Evolutionary conservation across 345 rosid genomes (phyloP), one percentile per base, ranked within the genome.

Genomic region (Eutrema heterophyllum): DNA sequence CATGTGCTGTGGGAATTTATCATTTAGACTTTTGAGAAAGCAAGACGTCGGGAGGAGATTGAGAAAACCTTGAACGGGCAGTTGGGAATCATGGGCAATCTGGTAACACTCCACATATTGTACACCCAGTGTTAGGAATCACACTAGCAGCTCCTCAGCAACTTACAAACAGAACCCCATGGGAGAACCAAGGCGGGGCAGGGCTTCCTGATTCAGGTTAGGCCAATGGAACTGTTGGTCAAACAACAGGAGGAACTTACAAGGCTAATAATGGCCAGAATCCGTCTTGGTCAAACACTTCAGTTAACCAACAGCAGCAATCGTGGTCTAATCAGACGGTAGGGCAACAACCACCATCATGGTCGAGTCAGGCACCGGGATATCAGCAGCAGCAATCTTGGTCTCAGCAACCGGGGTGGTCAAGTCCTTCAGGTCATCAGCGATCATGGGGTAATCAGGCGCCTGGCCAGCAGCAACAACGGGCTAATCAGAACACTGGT

Each of bases 31-130:
- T 95, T 87, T 71, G 83, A 80, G 55, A 83, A 84, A 64, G 87
- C 76, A 38, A 94, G 87, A 36, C 81, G 82, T 21, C 73, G 76
- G 36, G 89, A 83, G 74, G 98, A 87, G 78, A 82, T 95, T 72
- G 89, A 90, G 76, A 86, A 71, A 35, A 68, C 79, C 67, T 82
- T 95, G 55, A 84, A 78, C 71, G 78, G 89, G 83, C 76, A 74
- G 3, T 76, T 70, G 72, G 58, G 57, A 80, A 66, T 6, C 40
- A 58, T 46, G 35, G 51, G 21, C 76, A 64, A 12, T 55, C 75
- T 76, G 70, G 62, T 56, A 67, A 57, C 27, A 64, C 77, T 70
- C 65, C 68, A 64, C 71, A 79, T n/a, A 70, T 40, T 7, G 69
- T 68, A 26, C 76, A 60, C 0, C 0, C 57, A 18, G 64, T 41